These are phyloP conservation scores for Vanderwaltozyma verrucispora DNA, from an alignment of 805 yeast species.

Conservation along the genomic window DNA sequence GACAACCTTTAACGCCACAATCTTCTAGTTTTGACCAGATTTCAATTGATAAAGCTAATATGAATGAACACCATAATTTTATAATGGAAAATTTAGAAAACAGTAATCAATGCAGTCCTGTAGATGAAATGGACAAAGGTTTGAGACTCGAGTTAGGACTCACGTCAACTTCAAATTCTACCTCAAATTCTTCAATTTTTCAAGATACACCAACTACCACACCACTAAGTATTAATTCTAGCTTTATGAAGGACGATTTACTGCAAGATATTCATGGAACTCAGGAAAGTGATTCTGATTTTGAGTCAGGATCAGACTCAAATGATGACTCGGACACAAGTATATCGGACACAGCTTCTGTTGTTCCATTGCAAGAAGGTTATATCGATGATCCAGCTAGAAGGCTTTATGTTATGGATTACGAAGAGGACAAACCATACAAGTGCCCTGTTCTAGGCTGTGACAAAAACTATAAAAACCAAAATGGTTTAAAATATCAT, in stretches of 20 bases:
- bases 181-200: not conserved
- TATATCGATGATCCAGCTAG: constrained; percentile 97
- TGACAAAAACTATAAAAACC: constrained; percentile 94
- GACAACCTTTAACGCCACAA: constrained; percentile 11
- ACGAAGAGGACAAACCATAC: constrained; percentile 87
- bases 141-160: no score
- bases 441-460: constrained; percentile 98
- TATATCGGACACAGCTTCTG: constrained; percentile 1
- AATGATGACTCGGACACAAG: no score
- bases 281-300: not conserved
- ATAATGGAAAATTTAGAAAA: no score
- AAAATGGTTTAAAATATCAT: constrained; percentile 94
- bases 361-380: constrained; percentile 32
- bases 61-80: no score
- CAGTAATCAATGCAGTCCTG: no score
- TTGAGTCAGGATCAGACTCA: no score
- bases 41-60: not conserved
- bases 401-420: constrained; percentile 84
- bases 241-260: no score
- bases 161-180: not conserved
- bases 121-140: not conserved
- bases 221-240: no score
- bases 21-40: constrained; percentile 3
- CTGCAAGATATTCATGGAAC: not conserved
- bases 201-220: no score